A percentile compares a stretch with the other conserved stretches of the same genome.
These are phyloP conservation scores for Pseudonectria buxi DNA, from an alignment of 2,329 filamentous ascomycete genomes.

Conservation along the genomic window DNA sequence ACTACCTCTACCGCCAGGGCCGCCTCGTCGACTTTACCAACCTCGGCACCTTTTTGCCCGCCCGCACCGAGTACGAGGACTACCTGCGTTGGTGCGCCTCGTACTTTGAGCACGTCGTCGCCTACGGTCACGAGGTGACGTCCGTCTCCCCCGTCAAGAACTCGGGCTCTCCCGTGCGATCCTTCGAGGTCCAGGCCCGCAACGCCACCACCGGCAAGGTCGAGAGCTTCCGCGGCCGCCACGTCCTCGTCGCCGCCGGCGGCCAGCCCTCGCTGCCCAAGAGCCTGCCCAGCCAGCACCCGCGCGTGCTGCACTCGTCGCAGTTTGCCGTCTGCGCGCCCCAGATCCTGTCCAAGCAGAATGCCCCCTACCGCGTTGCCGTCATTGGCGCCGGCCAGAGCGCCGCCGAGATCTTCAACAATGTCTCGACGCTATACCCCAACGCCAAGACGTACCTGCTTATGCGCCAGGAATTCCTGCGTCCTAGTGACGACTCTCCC, in stretches of 20 bases:
- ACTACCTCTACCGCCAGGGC: constrained; percentile 77
- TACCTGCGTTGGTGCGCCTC: constrained; percentile 90
- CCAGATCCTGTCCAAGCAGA: constrained; percentile 49
- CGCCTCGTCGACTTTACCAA: constrained; percentile 90
- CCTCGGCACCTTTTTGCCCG: constrained; percentile 78
- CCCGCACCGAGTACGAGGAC: constrained; percentile 85
- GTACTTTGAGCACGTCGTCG: constrained; percentile 66
- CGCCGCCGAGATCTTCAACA: constrained; percentile 91
- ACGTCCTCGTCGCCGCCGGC: constrained; percentile 56
- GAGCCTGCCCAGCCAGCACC: constrained; percentile 60
- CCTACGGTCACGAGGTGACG: constrained; percentile 72
- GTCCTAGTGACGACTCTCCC: constrained; percentile 90
- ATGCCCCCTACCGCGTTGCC: constrained; percentile 63
- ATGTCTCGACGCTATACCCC: constrained; percentile 74
- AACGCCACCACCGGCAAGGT: constrained; percentile 51
- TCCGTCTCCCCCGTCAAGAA: constrained; percentile 57
- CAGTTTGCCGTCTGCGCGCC: constrained; percentile 66
- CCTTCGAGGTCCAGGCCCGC: constrained; percentile 61
- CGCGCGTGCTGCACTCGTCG: constrained; percentile 80
- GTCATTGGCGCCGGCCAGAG: constrained; percentile 88
- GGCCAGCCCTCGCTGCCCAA: constrained; percentile 64
- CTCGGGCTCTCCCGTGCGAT: constrained; percentile 46
- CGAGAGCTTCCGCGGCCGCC: constrained; percentile 50
- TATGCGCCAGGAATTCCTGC: constrained; percentile 75
- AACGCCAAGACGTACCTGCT: constrained; percentile 71